Evolutionary conservation across 2,329 filamentous ascomycete species (phyloP), one percentile per base, ranked within the genome.

Genomic region (Alternaria triticimaculans): DNA sequence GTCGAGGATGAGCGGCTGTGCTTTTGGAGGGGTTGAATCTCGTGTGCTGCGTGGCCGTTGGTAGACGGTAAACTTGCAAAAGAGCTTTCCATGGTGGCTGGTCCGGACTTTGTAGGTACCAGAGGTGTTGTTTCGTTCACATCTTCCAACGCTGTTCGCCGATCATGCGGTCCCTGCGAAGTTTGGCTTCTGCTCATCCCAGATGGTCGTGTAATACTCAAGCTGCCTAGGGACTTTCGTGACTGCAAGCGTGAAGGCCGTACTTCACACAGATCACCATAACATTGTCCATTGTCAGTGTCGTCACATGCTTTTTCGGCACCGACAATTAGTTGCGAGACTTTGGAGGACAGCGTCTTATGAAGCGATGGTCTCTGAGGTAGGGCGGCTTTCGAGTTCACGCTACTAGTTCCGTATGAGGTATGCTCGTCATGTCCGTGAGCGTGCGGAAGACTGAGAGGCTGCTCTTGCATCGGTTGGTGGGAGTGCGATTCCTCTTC

Each of bases 281-380:
- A 87, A 67, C 88, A 90, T 18, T 87, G 86, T 0, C 87, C 88
- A 56, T 84, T 80, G 60, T 87, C 84, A 65, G 85, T 80, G 58
- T 87, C 84, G 64, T 88, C 86, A 68, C 88, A 90, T 4, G 80
- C 74, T 2, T 83, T 74, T 26, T 81, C 80, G 2, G 69, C 67
- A 5, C 82, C 81, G 10, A 80, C 80, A 10, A 88, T 81, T 8
- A 89, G 76, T 44, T 83, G 81, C 8, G 82, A 84, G 21, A 89
- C 77, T 26, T 80, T 80, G 7, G 73, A 74, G 2, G 80, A 83
- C 15, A 84, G 72, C 15, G 80, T 74, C 5, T 77, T 68, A 21
- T 81, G 80, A 4, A 85, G 62, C 0, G 82, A 82, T 20, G 82
- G 82, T 54, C 82, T 71, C 41, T 71, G 62, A 18, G 63, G 60